phyloP scores from a whole-genome alignment of 2,329 filamentous ascomycete species.

The Oidium heveae region DNA sequence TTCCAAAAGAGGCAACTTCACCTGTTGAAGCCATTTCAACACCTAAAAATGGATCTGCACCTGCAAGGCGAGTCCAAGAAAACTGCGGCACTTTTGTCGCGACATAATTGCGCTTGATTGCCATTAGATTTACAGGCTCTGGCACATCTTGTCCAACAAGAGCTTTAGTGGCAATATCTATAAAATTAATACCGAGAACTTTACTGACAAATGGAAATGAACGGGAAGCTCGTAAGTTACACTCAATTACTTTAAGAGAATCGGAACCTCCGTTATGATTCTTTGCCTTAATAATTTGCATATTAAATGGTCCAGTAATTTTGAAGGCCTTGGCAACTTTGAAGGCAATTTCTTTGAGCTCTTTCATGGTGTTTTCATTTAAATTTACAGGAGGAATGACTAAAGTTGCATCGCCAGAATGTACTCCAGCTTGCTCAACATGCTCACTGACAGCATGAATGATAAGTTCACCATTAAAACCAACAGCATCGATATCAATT shows the following conservation, averaged over 20 bases:
- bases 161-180: constrained; percentile 95
- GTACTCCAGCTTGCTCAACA: constrained; percentile 93
- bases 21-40: constrained; percentile 99
- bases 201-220: constrained; percentile 98
- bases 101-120: constrained; percentile 57
- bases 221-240: constrained; percentile 84
- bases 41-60: constrained; percentile 84
- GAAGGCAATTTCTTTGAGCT: constrained; percentile 81
- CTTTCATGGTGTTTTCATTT: constrained; percentile 61
- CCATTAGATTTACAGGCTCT: constrained; percentile 52
- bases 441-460: constrained; percentile 97
- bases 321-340: constrained; percentile 95
- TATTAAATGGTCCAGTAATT: constrained; percentile 92
- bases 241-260: constrained; percentile 90
- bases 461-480: constrained; percentile 65
- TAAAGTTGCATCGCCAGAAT: constrained; percentile 90
- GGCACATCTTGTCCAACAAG: constrained; percentile 72
- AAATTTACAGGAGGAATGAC: constrained; percentile 89
- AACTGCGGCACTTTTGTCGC: constrained; percentile 97
- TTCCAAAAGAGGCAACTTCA: constrained; percentile 89
- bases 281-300: constrained; percentile 98
- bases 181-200: constrained; percentile 90
- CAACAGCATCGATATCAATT: constrained; percentile 98
- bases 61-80: constrained; percentile 90
- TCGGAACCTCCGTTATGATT: constrained; percentile 72